Conservation (phyloP, 495 filamentous ascomycete species). For the Patellaria atrata region DNA sequence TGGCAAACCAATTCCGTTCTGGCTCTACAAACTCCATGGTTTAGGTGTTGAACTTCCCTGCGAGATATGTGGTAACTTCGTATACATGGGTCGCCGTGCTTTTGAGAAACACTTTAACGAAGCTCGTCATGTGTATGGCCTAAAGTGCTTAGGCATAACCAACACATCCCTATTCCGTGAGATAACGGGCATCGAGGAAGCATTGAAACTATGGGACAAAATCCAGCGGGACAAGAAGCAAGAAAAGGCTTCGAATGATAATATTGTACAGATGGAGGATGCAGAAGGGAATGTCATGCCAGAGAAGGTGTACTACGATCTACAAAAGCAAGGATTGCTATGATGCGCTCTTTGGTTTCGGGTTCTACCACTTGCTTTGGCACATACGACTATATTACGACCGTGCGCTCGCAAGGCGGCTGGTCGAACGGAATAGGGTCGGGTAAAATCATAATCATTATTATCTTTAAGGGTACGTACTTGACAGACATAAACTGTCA, state of each 20-base stretch:
- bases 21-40: slow-evolving; percentile 95
- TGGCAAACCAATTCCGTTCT: slow-evolving; percentile 96
- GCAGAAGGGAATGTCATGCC: slow-evolving; percentile 97
- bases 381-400: too few species aligned
- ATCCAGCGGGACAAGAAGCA: slow-evolving; percentile 75
- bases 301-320: slow-evolving; percentile 86
- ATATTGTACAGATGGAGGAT: slow-evolving; percentile 96
- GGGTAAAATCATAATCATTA: too few species aligned
- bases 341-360: too few species aligned
- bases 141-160: slow-evolving; percentile 87
- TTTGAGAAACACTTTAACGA: slow-evolving; percentile 99
- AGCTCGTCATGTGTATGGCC: slow-evolving; percentile 74
- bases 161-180: slow-evolving; percentile 87
- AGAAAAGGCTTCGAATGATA: slow-evolving; percentile 56
- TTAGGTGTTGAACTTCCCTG: slow-evolving; percentile 89
- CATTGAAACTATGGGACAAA: slow-evolving; percentile 81
- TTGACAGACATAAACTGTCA: too few species aligned
- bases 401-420: too few species aligned
- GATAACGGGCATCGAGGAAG: slow-evolving; percentile 83
- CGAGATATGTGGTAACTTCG: slow-evolving; percentile 94
- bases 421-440: too few species aligned
- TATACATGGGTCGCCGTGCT: slow-evolving; percentile 89
- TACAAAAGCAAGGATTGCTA: slow-evolving; percentile 57
- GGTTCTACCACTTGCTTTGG: too few species aligned
- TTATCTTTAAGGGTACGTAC: too few species aligned